Percentiles rank a stretch among this genome's conserved stretches.
Evolutionary conservation across 1,139 yeast species (phyloP).

Genomic region (Magnusiomyces fungicola): DNA sequence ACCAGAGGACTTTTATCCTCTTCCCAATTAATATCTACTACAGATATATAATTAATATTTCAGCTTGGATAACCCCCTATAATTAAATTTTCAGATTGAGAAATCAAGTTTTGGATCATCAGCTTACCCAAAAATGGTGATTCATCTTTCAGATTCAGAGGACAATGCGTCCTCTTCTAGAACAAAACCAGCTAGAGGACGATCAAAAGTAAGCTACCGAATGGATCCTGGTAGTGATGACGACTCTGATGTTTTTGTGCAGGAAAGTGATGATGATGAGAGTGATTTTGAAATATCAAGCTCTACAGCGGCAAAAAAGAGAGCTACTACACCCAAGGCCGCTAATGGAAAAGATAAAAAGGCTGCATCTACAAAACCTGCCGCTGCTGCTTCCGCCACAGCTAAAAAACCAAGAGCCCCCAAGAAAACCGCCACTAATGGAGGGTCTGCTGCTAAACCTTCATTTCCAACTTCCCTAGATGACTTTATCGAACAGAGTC

Average conservation of each 20-base stretch:
- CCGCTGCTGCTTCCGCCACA: too few species aligned
- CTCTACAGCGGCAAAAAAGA: constrained; percentile 11
- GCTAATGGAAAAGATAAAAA: constrained; percentile 9
- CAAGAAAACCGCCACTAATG: too few species aligned
- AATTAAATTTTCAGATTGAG: neutral
- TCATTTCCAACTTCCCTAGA: too few species aligned
- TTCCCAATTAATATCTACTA: neutral
- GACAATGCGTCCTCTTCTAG: constrained; percentile 4
- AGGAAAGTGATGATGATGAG: constrained; percentile 15
- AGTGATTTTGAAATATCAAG: constrained; percentile 20
- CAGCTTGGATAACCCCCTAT: neutral
- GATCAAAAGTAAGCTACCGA: constrained; percentile 7
- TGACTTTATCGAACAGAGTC: too few species aligned
- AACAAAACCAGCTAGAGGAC: constrained; percentile 11
- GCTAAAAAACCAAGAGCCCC: too few species aligned
- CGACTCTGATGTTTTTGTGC: constrained; percentile 4
- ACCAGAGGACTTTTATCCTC: neutral
- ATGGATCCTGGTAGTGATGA: constrained; percentile 4
- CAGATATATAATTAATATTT: neutral
- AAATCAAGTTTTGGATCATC: neutral
- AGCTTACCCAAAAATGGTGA: constrained; percentile 10
- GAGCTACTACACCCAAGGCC: constrained; percentile 14
- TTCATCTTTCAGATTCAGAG: constrained; percentile 11
- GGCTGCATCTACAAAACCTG: constrained; percentile 1
- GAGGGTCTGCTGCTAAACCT: too few species aligned